Conservation (phyloP, 2,329 filamentous ascomycete genomes). For the Pseudohalonectria lignicola region DNA sequence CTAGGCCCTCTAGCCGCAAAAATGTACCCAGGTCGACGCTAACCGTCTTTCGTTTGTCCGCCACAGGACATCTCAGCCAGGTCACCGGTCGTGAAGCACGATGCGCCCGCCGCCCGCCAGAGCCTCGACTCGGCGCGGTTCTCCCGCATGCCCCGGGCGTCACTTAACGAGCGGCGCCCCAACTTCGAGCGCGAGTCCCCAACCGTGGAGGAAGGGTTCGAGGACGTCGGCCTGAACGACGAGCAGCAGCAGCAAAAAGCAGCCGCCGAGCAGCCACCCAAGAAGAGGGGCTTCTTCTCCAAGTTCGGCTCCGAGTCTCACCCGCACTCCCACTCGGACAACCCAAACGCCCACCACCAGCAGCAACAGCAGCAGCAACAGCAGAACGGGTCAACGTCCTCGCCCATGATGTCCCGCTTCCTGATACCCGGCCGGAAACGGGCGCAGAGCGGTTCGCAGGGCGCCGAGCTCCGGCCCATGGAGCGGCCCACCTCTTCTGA, state of each 20-base stretch:
- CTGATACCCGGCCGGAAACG: slow-evolving; percentile 62
- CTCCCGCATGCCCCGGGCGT: slow-evolving; percentile 50
- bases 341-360: slow-evolving; percentile 18
- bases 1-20: too few species aligned
- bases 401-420: slow-evolving; percentile 44
- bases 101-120: slow-evolving; percentile 51
- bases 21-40: too few species aligned
- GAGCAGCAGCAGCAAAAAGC: slow-evolving; percentile 35
- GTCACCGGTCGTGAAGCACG: slow-evolving; percentile 57
- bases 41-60: too few species aligned
- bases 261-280: slow-evolving; percentile 27
- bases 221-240: slow-evolving; percentile 81
- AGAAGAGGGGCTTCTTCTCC: slow-evolving; percentile 72
- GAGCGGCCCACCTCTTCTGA: slow-evolving; percentile 23
- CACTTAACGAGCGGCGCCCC: slow-evolving; percentile 35
- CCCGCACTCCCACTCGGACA: not conserved
- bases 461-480: slow-evolving; percentile 53
- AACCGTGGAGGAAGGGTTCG: slow-evolving; percentile 73
- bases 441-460: slow-evolving; percentile 53
- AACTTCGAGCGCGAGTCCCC: slow-evolving; percentile 42
- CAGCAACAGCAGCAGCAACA: too few species aligned
- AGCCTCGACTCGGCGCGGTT: slow-evolving; percentile 69
- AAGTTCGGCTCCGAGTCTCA: slow-evolving; percentile 55
- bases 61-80: slow-evolving; percentile 88
- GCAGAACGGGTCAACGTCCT: too few species aligned